A percentile compares a stretch with the other conserved stretches of the same genome.
These are phyloP conservation scores for Pisolithus marmoratus DNA, from an alignment of 768 basidiomycete genomes.

Conservation along the genomic window DNA sequence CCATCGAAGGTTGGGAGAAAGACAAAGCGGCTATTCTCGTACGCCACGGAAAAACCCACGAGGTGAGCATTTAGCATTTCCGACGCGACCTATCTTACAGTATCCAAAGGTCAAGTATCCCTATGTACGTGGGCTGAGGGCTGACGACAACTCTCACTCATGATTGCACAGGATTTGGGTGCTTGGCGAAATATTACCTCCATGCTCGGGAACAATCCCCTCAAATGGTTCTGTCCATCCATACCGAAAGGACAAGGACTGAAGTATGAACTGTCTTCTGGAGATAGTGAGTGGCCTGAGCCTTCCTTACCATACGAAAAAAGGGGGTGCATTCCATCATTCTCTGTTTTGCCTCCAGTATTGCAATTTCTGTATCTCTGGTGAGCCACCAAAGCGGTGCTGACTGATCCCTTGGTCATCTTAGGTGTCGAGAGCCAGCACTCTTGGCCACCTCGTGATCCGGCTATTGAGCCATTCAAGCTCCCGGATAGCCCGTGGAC, in stretches of 20 bases:
- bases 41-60: slow-evolving; percentile 77
- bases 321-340: neutral
- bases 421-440: slow-evolving; percentile 34
- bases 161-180: slow-evolving; percentile 65
- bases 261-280: slow-evolving; percentile 64
- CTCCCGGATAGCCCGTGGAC: slow-evolving; percentile 77
- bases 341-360: slow-evolving; percentile 1
- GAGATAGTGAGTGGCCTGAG: slow-evolving; percentile 70
- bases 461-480: slow-evolving; percentile 34
- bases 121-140: slow-evolving; percentile 52
- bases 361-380: slow-evolving; percentile 1
- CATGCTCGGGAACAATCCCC: slow-evolving; percentile 68
- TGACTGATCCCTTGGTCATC: neutral
- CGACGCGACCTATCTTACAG: slow-evolving; percentile 3
- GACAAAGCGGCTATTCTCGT: slow-evolving; percentile 87
- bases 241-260: slow-evolving; percentile 65
- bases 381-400: neutral
- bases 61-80: slow-evolving; percentile 37
- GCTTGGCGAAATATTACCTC: slow-evolving; percentile 64
- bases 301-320: slow-evolving; percentile 22
- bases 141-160: slow-evolving; percentile 5
- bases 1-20: slow-evolving; percentile 98
- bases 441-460: slow-evolving; percentile 76
- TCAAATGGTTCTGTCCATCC: slow-evolving; percentile 84
- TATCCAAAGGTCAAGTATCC: slow-evolving; percentile 75